phyloP scores from a whole-genome alignment of 176 grass and related monocot species.

The Eragrostis nindensis region DNA sequence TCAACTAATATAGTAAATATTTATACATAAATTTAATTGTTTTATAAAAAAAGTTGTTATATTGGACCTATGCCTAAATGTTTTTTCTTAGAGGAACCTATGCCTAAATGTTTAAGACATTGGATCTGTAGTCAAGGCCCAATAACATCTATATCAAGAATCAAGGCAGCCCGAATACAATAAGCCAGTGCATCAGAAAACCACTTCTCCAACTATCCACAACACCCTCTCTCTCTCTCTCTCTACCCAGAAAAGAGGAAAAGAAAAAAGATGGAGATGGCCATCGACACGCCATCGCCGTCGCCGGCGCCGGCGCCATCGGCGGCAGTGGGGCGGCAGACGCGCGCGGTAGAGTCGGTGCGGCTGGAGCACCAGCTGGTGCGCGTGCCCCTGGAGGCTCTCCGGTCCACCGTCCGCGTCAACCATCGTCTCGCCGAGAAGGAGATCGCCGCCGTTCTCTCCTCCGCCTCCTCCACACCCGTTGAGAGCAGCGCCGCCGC shows the following conservation, averaged over 20 bases:
- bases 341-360: constrained; percentile 66
- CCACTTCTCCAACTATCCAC: constrained; percentile 19
- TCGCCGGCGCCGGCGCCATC: constrained; percentile 29
- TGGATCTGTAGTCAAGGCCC: background rate
- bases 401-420: constrained; percentile 72
- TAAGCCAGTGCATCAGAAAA: background rate
- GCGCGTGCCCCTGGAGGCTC: constrained; percentile 83
- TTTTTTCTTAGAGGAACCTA: too few relatives aligned
- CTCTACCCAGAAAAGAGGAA: constrained; percentile 17
- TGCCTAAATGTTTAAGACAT: background rate
- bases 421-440: constrained; percentile 80
- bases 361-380: constrained; percentile 89
- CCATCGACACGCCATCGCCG: constrained; percentile 77
- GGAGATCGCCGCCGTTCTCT: constrained; percentile 76
- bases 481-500: constrained; percentile 34
- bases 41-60: too few relatives aligned
- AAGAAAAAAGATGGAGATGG: constrained; percentile 74
- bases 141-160: constrained; percentile 8
- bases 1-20: too few relatives aligned
- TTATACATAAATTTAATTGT: too few relatives aligned
- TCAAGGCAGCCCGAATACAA: too few relatives aligned
- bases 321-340: constrained; percentile 44
- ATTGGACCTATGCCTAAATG: too few relatives aligned
- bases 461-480: constrained; percentile 45
- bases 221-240: background rate